Percentiles rank a stretch among this genome's conserved stretches.
Conservation (phyloP, 768 basidiomycete species). For the Boletales sp. region DNA sequence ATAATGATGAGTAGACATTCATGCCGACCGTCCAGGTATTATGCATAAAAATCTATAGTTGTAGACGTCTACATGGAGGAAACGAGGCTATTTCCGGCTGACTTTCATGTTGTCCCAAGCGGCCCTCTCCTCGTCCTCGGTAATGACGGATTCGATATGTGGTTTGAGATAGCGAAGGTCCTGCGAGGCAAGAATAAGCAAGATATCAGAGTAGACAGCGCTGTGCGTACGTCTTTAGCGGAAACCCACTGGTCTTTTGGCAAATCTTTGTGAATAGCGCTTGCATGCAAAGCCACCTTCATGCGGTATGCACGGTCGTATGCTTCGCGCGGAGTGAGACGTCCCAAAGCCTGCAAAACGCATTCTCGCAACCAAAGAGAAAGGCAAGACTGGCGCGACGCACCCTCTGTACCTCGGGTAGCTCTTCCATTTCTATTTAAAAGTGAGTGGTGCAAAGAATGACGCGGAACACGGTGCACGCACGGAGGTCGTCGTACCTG, state of each 20-base stretch:
- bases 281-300: conserved; percentile 73
- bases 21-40: conserved; percentile 2
- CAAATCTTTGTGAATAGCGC: conserved; percentile 74
- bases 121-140: conserved; percentile 73
- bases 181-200: conserved; percentile 39
- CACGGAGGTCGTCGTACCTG: conserved; percentile 92
- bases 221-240: conserved; percentile 61
- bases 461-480: conserved; percentile 30
- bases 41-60: conserved; percentile 11
- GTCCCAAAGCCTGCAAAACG: conserved; percentile 65
- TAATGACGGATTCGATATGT: conserved; percentile 65
- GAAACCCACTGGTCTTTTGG: conserved; percentile 80
- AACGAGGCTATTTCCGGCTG: conserved; percentile 54
- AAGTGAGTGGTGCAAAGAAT: not conserved
- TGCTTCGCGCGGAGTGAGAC: conserved; percentile 71
- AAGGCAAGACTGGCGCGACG: conserved; percentile 15
- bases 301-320: conserved; percentile 93
- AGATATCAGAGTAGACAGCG: not conserved
- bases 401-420: conserved; percentile 74
- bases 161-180: conserved; percentile 88
- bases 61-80: conserved; percentile 21
- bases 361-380: not conserved
- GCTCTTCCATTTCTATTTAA: conserved; percentile 69
- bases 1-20: conserved; percentile 11
- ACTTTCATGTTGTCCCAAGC: conserved; percentile 81